These are phyloP conservation scores for Ustilago shanxiensis DNA, from an alignment of 1,284 basidiomycete species.

Conservation along the genomic window DNA sequence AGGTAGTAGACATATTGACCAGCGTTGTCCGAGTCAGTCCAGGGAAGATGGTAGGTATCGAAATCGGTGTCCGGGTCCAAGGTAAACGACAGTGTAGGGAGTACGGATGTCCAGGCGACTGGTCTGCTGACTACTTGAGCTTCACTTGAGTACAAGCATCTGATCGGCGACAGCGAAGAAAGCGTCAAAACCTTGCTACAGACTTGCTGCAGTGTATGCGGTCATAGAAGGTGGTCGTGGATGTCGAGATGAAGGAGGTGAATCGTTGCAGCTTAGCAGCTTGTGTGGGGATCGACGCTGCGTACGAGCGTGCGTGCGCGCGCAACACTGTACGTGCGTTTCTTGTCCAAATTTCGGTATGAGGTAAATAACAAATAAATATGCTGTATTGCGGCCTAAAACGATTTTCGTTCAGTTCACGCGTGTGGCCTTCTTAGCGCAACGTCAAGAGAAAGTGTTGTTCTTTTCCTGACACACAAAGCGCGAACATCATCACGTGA, in stretches of 20 bases:
- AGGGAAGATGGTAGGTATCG: not conserved
- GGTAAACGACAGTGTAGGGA: not conserved
- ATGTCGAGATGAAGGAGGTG: slow-evolving; percentile 16
- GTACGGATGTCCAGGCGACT: not conserved
- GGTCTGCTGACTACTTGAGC: not conserved
- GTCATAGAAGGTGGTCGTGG: not conserved
- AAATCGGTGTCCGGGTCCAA: not conserved
- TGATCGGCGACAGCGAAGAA: not conserved
- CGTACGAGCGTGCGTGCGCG: slow-evolving; percentile 13
- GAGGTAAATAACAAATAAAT: not conserved
- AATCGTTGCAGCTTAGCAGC: not conserved
- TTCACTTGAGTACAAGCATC: not conserved
- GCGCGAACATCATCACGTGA: slow-evolving; percentile 31
- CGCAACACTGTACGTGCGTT: slow-evolving; percentile 2
- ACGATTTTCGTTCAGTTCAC: not conserved
- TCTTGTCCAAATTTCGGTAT: not conserved
- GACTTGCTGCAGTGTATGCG: not conserved
- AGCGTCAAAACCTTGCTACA: not conserved
- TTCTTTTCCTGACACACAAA: slow-evolving; percentile 8
- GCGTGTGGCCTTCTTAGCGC: slow-evolving; percentile 4
- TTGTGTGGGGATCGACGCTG: slow-evolving; percentile 17
- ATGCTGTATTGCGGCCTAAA: not conserved
- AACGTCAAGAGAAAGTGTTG: slow-evolving; percentile 18
- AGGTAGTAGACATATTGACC: slow-evolving; percentile 35
- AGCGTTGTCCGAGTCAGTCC: not conserved